Evolutionary conservation across 768 basidiomycete species (phyloP).

Genomic region (Galerina marginata): DNA sequence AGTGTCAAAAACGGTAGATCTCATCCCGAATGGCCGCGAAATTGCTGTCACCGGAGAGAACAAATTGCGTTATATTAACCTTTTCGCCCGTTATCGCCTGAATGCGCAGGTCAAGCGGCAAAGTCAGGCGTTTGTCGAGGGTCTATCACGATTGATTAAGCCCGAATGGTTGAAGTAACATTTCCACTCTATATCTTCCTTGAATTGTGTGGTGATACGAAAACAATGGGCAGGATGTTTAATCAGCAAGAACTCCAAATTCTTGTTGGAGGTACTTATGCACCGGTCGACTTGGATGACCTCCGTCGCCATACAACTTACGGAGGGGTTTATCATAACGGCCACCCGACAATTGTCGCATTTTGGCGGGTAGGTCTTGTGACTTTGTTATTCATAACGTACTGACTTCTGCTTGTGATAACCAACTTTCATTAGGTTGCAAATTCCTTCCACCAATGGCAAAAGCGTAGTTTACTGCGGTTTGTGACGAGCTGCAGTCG

Average conservation of each 20-base stretch:
- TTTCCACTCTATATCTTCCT: not conserved
- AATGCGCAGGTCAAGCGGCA: conserved; percentile 88
- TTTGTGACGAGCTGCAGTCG: conserved; percentile 96
- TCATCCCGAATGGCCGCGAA: conserved; percentile 21
- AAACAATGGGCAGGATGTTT: conserved; percentile 73
- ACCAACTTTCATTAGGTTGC: conserved; percentile 58
- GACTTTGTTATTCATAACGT: not conserved
- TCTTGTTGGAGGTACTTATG: conserved; percentile 85
- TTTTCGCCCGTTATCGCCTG: conserved; percentile 87
- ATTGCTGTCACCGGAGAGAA: conserved; percentile 77
- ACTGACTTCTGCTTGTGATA: not conserved
- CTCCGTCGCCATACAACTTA: conserved; percentile 78
- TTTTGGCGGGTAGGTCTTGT: conserved; percentile 81
- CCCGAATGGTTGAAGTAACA: conserved; percentile 81
- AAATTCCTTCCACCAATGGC: conserved; percentile 77
- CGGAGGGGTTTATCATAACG: conserved; percentile 76
- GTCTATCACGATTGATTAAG: conserved; percentile 90
- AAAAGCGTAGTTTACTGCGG: conserved; percentile 76
- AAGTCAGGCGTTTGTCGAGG: conserved; percentile 88
- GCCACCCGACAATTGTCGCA: conserved; percentile 69
- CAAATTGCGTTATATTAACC: conserved; percentile 85
- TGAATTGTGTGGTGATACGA: not conserved
- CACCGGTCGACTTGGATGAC: conserved; percentile 86
- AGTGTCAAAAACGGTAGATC: conserved; percentile 19
- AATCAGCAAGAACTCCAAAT: conserved; percentile 96